Evolutionary conservation across 1,139 yeast genomes (phyloP), one percentile per base, ranked within the genome.

Genomic region (Debaryomycetaceae sp.): DNA sequence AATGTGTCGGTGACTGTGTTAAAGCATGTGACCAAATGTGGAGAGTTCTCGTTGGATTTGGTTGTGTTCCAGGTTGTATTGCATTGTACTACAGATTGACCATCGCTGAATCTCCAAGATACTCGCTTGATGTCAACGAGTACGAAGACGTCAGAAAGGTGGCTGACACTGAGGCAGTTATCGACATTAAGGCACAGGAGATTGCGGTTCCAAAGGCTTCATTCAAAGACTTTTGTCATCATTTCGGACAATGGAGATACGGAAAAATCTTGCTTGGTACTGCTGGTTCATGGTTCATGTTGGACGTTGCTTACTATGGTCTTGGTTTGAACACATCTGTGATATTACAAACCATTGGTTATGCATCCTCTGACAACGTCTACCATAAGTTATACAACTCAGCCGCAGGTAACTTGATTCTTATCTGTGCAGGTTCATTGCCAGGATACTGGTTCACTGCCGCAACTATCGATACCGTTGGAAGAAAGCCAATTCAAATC

Each of bases 261-360:
- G 84, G 87, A 70, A 87, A 85, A 73, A 81, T 85, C 49, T 76
- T 93, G 57, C 56, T 93, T 44, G 99, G 98, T 65, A 91, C 99
- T 58, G 96, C 97, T 54, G 95, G 91, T 66, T 85, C 95, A 42
- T 93, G 99, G 99, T 91, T 91, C 76, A 76, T 85, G 75, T 80
- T 91, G 69, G 99, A 93, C 76, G 88, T 93, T 64, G 97, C 97
- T 49, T 90, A 83, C 78, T 93, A 93, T 66, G 96, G 96, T 70
- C 75, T 87, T 60, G 85, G 87, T 67, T 79, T 87, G 61, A 87
- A 87, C 75, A 73, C 90, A 56, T 83, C 95, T 34, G 74, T 78
- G 49, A 87, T 87, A 56, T 85, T 95, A 70, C 82, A 85, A 69
- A 82, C 96, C 54, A 88, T 91, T 60, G 95, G 93, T 70, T 82